These are phyloP conservation scores for Lasiodiplodia gonubiensis DNA, from an alignment of 2,329 filamentous ascomycete genomes.

Conservation along the genomic window DNA sequence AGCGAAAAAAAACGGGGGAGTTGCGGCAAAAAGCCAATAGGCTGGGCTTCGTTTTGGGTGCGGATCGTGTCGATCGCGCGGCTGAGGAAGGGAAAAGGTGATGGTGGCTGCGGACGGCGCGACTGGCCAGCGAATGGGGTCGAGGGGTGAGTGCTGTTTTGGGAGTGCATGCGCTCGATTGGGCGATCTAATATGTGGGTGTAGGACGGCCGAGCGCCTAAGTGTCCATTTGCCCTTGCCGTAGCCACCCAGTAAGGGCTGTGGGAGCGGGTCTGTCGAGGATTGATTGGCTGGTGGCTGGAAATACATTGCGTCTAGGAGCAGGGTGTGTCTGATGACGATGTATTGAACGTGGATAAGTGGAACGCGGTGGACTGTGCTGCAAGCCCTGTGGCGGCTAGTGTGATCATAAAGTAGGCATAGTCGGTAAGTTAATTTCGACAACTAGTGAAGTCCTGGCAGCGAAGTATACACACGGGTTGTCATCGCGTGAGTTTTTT, in stretches of 20 bases:
- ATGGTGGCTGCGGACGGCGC: not conserved
- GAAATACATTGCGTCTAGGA: not conserved
- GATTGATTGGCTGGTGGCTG: conserved; percentile 7
- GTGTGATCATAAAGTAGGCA: not conserved
- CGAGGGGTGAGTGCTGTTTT: not conserved
- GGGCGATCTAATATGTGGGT: conserved; percentile 10
- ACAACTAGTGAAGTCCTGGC: not conserved
- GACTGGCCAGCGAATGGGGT: not conserved
- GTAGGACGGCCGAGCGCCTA: not conserved
- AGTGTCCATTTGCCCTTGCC: conserved; percentile 1
- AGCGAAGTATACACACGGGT: too few relatives aligned
- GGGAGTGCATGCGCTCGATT: not conserved
- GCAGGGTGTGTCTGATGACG: conserved; percentile 11
- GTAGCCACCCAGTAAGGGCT: not conserved
- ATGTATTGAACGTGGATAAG: not conserved
- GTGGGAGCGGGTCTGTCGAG: not conserved
- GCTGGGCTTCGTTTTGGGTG: not conserved
- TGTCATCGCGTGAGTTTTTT: not conserved
- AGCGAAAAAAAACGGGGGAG: not conserved
- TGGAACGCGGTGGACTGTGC: not conserved
- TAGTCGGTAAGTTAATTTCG: not conserved
- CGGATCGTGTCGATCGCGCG: not conserved
- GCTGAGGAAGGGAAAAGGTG: not conserved
- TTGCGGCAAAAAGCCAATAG: not conserved
- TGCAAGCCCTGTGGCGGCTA: not conserved